Base-by-base conservation (phyloP, 352 stramenopile species). In the Phytophthora cryptogea region DNA sequence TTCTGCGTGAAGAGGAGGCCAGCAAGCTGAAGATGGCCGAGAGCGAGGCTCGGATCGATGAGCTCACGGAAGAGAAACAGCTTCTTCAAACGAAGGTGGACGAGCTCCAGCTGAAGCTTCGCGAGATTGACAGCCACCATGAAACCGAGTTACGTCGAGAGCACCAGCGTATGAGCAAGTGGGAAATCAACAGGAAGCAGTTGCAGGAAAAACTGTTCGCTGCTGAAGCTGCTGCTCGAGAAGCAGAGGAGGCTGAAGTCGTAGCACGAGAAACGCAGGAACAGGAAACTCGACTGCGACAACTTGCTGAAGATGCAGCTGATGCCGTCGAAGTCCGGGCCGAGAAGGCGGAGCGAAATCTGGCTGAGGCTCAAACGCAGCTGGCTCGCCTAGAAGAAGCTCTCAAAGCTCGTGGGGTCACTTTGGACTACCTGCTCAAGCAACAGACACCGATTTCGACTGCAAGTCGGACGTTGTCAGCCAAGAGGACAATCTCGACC, bases 1-100 rank as follows among this genome's bases (percentile, higher is more conserved):
- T 89, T 49, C 44, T 89, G 41, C 68, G 70, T 6, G 70, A 89
- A 46, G 79, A 86, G 30, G 65, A 76, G 26, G 70, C 68, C n/a
- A 80, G 59, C 61, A 81, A 80, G 45, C 62, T 56, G 8, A 55
- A 66, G n/a, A 8, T 83, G 5, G 44, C 43, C 0, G 72, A 75
- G 14, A 67, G 63, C 8, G 62, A 68, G 1, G 35, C 46, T 3
- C 55, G 66, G 47, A 63, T 84, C 20, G 27, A 44, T 2, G 36
- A 50, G 6, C 64, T 88, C 1, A 14, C 53, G 16, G 31, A 59
- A 0, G 63, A 80, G 17, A 80, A 51, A 33, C 46, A 75, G 0
- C 41, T 60, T 5, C 54, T 88, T 3, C 53, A 56, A 16, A 36
- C 5, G 0, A 59, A 74, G 23, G 49, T 77, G 14, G 58, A 76